Percentiles rank a stretch among this genome's conserved stretches.
Evolutionary conservation across 2,329 filamentous ascomycete species (phyloP).

Genomic region (Sclerotinia minor): DNA sequence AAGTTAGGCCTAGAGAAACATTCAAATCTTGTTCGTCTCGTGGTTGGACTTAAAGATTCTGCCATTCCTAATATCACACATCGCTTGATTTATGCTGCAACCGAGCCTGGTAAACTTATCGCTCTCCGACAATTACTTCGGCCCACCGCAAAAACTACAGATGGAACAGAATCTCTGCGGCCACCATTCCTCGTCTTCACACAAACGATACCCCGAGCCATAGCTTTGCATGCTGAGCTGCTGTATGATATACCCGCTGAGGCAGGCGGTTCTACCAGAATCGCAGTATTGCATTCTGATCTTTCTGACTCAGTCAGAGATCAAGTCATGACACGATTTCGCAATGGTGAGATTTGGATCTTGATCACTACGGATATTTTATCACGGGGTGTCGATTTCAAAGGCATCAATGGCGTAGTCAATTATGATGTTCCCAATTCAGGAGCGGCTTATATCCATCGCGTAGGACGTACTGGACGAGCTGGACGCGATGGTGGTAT

Average conservation of each 20-base stretch:
- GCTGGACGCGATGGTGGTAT: slow-evolving; percentile 85
- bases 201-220: slow-evolving; percentile 88
- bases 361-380: slow-evolving; percentile 94
- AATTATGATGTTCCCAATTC: slow-evolving; percentile 98
- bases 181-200: slow-evolving; percentile 95
- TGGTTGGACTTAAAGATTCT: slow-evolving; percentile 95
- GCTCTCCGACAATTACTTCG: slow-evolving; percentile 87
- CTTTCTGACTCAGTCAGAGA: slow-evolving; percentile 75
- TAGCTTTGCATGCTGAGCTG: slow-evolving; percentile 83
- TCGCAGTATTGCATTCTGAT: slow-evolving; percentile 87
- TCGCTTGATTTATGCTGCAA: slow-evolving; percentile 85
- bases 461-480: slow-evolving; percentile 85
- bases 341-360: slow-evolving; percentile 91
- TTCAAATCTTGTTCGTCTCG: slow-evolving; percentile 71
- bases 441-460: slow-evolving; percentile 86
- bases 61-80: slow-evolving; percentile 91
- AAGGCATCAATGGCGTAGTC: slow-evolving; percentile 90
- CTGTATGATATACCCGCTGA: slow-evolving; percentile 91
- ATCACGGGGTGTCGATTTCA: slow-evolving; percentile 89
- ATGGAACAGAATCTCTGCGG: slow-evolving; percentile 54
- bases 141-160: slow-evolving; percentile 61
- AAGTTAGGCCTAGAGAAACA: slow-evolving; percentile 42
- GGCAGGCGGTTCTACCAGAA: slow-evolving; percentile 79
- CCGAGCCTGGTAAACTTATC: slow-evolving; percentile 89
- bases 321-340: slow-evolving; percentile 83